Base-by-base conservation (phyloP, 306 rosid species). In the Pachyrhizus erosus region DNA sequence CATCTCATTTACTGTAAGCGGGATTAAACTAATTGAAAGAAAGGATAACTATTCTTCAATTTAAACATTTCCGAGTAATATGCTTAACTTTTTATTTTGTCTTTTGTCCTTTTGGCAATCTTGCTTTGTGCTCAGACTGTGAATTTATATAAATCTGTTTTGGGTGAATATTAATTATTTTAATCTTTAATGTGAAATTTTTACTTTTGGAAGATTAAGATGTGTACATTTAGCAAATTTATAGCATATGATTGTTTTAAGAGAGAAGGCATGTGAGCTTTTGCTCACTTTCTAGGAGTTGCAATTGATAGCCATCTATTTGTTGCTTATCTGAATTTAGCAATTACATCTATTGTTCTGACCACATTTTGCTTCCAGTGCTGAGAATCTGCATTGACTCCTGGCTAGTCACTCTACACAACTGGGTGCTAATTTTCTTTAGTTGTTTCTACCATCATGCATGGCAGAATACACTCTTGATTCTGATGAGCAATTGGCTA, bases 341-440 rank as follows among this genome's bases (percentile, higher is more conserved):
- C 31, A 8, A 27, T 79, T 43, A 57, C 13, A 11, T 46, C 12
- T 20, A 15, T 33, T 65, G 18, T 67, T 84, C 77, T 84, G 54
- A 74, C 58, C 29, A n/a, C 43, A n/a, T 73, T 55, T 34, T 45
- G 58, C 84, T 84, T 80, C 79, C 84, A 67, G 75, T 48, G 75
- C 48, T 57, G 15, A 4, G 73, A 75, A 26, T 58, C 62, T 70
- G 57, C 80, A 43, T 45, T 64, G 77, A 78, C 80, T 52, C 67
- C 58, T 52, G 76, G 73, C 55, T 58, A 23, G 46, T 23, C 80
- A 64, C 7, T 85, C 62, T 62, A n/a, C 80, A 27, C 77, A 86
- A 58, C 26, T 69, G 66, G 75, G 64, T 78, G 82, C 84, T 66
- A 43, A 70, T 62, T 29, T 62, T 60, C 76, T 79, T 54, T 45